Conservation (phyloP, 106 monocot species). For the Chionographis japonica region DNA sequence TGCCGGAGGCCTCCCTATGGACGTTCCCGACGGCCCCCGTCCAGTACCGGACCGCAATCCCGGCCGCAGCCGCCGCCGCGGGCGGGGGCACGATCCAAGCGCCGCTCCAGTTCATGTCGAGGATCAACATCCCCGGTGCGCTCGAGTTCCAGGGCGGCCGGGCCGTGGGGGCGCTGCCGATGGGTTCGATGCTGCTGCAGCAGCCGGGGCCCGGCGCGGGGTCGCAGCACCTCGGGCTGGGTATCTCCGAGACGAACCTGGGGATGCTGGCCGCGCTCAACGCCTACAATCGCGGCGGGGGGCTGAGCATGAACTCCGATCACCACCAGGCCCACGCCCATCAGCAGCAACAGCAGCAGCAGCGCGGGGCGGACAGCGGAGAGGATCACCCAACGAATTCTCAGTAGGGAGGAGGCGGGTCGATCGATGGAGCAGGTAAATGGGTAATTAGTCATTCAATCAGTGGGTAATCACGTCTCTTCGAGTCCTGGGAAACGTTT, state of each 20-base stretch:
- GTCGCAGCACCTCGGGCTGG: constrained; percentile 61
- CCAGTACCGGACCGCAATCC: constrained; percentile 42
- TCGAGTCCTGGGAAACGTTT: not conserved
- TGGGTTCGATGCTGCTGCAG: constrained; percentile 43
- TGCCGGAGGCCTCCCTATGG: constrained; percentile 51
- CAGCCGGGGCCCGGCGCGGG: constrained; percentile 10
- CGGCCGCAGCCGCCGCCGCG: constrained; percentile 10
- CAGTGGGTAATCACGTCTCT: not conserved
- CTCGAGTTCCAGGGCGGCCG: constrained; percentile 35
- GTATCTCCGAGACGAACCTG: constrained; percentile 61
- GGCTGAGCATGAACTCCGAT: constrained; percentile 36
- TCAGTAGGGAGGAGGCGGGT: constrained; percentile 4
- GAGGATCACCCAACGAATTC: constrained; percentile 55
- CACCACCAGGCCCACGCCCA: constrained; percentile 18
- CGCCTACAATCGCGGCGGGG: constrained; percentile 48
- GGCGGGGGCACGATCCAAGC: constrained; percentile 54
- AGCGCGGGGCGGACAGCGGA: constrained; percentile 17
- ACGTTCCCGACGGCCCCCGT: constrained; percentile 47
- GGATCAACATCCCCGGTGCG: constrained; percentile 46
- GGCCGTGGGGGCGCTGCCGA: constrained; percentile 18
- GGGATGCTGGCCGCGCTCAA: constrained; percentile 87
- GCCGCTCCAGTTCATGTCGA: constrained; percentile 86
- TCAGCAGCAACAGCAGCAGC: constrained; percentile 25
- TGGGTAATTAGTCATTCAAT: not conserved
- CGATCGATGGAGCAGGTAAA: not conserved